These are phyloP conservation scores for Ogataea pignaliae DNA, from an alignment of 805 yeast species.

Conservation along the genomic window DNA sequence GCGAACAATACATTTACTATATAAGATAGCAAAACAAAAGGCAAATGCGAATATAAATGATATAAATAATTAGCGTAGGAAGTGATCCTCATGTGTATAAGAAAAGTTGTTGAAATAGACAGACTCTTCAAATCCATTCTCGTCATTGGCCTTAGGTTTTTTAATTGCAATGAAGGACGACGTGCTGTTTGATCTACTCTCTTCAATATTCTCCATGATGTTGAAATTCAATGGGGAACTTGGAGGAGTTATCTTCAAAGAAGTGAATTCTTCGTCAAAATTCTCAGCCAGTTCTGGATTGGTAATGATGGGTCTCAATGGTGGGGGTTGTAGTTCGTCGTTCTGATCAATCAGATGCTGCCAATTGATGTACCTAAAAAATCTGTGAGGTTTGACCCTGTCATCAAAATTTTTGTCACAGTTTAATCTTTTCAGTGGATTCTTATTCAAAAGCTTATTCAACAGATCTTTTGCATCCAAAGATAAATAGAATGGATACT, in stretches of 20 bases:
- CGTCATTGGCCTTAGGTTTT: constrained; percentile 21
- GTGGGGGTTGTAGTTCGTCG: constrained; percentile 61
- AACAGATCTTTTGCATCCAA: constrained; percentile 77
- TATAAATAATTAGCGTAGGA: constrained; percentile 2
- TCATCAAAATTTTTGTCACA: constrained; percentile 47
- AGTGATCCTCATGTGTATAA: constrained; percentile 23
- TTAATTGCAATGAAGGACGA: constrained; percentile 30
- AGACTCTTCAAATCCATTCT: constrained; percentile 25
- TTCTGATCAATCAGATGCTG: constrained; percentile 45
- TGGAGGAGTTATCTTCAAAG: constrained; percentile 48
- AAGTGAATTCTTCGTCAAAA: constrained; percentile 75
- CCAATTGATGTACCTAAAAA: constrained; percentile 80
- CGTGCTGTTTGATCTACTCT: constrained; percentile 28
- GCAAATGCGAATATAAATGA: neutral
- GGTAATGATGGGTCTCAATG: constrained; percentile 77
- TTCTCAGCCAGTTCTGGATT: constrained; percentile 82
- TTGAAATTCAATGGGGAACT: constrained; percentile 28
- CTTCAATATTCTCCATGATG: constrained; percentile 25
- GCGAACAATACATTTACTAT: neutral
- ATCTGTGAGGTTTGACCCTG: constrained; percentile 57
- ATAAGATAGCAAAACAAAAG: neutral
- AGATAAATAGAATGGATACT: constrained; percentile 70
- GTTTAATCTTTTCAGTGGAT: constrained; percentile 61
- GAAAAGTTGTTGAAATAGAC: constrained; percentile 32
- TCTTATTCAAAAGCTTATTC: constrained; percentile 60